Evolutionary conservation across 768 basidiomycete species (phyloP).

Genomic region (Leucosporidium creatinivorum): DNA sequence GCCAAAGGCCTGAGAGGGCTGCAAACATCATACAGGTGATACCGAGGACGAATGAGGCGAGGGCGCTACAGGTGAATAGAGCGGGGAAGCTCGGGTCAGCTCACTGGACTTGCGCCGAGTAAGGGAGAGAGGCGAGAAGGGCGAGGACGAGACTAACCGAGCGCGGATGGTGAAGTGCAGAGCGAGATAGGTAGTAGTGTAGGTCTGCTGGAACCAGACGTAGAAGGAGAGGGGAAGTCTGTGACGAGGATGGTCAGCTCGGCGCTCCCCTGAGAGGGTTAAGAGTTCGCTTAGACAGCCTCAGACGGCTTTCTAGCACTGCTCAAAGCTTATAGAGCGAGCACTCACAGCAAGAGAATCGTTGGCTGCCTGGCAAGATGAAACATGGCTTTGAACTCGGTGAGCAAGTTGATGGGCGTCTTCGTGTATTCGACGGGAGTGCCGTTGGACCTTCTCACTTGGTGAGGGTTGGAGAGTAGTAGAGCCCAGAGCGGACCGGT

Average conservation of each 20-base stretch:
- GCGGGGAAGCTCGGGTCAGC: no score
- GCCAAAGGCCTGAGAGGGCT: not conserved
- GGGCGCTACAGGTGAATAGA: not conserved
- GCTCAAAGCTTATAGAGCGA: no score
- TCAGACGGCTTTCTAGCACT: no score
- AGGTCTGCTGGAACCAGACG: not conserved
- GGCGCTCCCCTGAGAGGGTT: no score
- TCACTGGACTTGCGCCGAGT: not conserved
- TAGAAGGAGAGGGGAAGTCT: not conserved
- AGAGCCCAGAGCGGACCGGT: not conserved
- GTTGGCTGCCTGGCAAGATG: not conserved
- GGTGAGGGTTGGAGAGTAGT: not conserved
- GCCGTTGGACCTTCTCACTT: not conserved
- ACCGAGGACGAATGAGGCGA: not conserved
- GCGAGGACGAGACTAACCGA: not conserved
- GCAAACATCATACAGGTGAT: not conserved
- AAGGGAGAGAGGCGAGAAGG: not conserved
- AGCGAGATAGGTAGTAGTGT: not conserved
- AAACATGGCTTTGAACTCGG: not conserved
- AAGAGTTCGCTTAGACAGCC: no score
- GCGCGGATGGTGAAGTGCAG: not conserved
- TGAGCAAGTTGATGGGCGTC: not conserved
- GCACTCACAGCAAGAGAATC: not conserved
- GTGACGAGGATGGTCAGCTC: not conserved
- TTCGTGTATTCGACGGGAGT: not conserved